Percentiles rank a stretch among this genome's conserved stretches.
Evolutionary conservation across 176 grass and related monocot genomes (phyloP).

Genomic region (Echinochloa phyllopogon): DNA sequence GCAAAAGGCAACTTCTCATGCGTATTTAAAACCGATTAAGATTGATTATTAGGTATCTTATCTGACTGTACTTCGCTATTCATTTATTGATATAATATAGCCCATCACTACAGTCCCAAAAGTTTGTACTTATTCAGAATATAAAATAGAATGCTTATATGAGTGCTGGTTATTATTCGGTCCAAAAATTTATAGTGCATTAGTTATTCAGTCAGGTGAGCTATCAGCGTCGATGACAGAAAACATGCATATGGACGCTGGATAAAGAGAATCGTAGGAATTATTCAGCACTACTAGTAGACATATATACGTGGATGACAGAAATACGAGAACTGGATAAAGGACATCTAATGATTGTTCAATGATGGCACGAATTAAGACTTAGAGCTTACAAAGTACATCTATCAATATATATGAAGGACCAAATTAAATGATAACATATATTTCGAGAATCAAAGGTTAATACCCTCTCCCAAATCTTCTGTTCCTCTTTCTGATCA

Average conservation of each 20-base stretch:
- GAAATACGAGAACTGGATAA: slow-evolving; percentile 1
- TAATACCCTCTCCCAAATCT: background rate
- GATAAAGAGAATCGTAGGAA: slow-evolving; percentile 24
- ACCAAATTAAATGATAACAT: background rate
- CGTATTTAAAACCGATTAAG: background rate
- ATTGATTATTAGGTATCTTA: background rate
- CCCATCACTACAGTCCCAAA: background rate
- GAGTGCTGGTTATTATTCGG: background rate
- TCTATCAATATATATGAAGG: background rate
- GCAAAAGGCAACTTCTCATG: background rate
- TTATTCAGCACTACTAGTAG: background rate
- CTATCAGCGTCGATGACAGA: slow-evolving; percentile 18
- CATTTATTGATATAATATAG: background rate
- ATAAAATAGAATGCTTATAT: too few relatives aligned
- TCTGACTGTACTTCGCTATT: background rate
- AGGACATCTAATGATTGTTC: slow-evolving; percentile 19
- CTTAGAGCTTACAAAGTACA: slow-evolving; percentile 32
- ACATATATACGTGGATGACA: slow-evolving; percentile 10
- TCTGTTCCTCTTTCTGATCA: background rate
- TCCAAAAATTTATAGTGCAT: background rate
- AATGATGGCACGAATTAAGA: background rate
- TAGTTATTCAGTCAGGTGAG: slow-evolving; percentile 33
- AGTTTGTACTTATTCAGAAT: background rate
- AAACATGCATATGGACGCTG: background rate
- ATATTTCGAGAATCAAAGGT: background rate